These are phyloP conservation scores for Trifolium subterraneum DNA, from an alignment of 306 rosid genomes.

Conservation along the genomic window DNA sequence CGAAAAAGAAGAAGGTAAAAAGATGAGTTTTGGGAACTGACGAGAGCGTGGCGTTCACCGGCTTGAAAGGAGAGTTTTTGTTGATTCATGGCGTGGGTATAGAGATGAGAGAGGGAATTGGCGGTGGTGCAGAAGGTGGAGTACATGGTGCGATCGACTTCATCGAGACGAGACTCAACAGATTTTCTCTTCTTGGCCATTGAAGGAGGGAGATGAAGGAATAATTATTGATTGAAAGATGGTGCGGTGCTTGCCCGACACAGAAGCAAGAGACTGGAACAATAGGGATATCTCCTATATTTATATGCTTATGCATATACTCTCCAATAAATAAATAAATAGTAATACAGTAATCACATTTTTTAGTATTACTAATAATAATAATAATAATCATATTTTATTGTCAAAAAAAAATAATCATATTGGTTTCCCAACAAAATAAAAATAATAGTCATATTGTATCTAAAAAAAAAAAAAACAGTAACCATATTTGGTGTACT, in stretches of 20 bases:
- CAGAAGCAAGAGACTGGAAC: constrained; percentile 6
- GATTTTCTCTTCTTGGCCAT: constrained; percentile 65
- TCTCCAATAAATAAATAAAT: too few species aligned
- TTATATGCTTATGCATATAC: too few species aligned
- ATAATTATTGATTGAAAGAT: neutral
- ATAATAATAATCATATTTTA: too few species aligned
- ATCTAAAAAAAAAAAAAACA: too few species aligned
- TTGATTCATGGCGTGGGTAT: constrained; percentile 87
- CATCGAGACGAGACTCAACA: constrained; percentile 82
- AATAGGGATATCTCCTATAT: neutral
- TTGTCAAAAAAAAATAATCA: too few species aligned
- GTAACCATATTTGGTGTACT: too few species aligned
- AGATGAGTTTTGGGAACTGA: neutral
- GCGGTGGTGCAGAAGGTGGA: constrained; percentile 95
- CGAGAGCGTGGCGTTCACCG: constrained; percentile 94
- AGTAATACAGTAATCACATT: too few species aligned
- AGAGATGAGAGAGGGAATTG: constrained; percentile 91
- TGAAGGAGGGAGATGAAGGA: neutral
- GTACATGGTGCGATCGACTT: constrained; percentile 96
- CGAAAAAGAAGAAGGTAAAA: neutral
- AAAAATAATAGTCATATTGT: too few species aligned
- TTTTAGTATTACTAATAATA: too few species aligned
- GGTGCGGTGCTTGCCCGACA: constrained; percentile 9
- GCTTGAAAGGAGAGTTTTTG: constrained; percentile 92
- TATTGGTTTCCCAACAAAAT: too few species aligned